Conservation (phyloP, 1,284 basidiomycete genomes). For the Xerocomus cyaneibrunnescens region DNA sequence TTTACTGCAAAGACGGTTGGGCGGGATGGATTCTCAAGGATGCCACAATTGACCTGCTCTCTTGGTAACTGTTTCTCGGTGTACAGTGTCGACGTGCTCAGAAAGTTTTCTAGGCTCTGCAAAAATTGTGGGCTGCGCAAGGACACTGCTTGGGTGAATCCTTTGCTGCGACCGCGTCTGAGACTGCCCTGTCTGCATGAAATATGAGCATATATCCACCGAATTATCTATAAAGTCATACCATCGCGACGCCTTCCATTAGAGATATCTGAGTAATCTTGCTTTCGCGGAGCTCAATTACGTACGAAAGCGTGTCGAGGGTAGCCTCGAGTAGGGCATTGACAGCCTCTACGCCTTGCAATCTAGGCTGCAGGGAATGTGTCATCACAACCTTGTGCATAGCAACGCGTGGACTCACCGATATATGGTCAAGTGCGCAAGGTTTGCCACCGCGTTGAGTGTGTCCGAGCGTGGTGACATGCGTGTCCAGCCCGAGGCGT, state of each 20-base stretch:
- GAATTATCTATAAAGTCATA: constrained; percentile 31
- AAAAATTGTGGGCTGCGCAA: constrained; percentile 92
- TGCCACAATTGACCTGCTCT: constrained; percentile 48
- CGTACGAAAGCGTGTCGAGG: constrained; percentile 91
- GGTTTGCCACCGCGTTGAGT: constrained; percentile 95
- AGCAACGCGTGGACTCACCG: constrained; percentile 51
- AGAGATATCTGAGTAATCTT: constrained; percentile 92
- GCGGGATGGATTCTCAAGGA: constrained; percentile 2
- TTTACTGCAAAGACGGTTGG: constrained; percentile 49
- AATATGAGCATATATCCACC: constrained; percentile 7
- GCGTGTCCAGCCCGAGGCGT: constrained; percentile 88
- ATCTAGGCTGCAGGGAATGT: constrained; percentile 64
- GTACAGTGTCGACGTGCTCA: constrained; percentile 66
- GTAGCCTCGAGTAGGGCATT: constrained; percentile 87
- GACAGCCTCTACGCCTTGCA: constrained; percentile 95
- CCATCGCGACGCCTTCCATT: constrained; percentile 89
- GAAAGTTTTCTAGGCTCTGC: constrained; percentile 86
- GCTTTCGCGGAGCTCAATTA: constrained; percentile 96
- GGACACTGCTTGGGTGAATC: constrained; percentile 88
- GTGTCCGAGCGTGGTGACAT: constrained; percentile 98
- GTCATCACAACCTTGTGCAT: neutral
- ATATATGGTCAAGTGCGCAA: constrained; percentile 89
- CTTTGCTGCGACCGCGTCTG: constrained; percentile 78
- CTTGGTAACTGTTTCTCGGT: constrained; percentile 61
- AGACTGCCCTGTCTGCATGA: constrained; percentile 79